These are phyloP conservation scores for Tardiomyces blankii DNA, from an alignment of 1,139 yeast species.

Conservation along the genomic window DNA sequence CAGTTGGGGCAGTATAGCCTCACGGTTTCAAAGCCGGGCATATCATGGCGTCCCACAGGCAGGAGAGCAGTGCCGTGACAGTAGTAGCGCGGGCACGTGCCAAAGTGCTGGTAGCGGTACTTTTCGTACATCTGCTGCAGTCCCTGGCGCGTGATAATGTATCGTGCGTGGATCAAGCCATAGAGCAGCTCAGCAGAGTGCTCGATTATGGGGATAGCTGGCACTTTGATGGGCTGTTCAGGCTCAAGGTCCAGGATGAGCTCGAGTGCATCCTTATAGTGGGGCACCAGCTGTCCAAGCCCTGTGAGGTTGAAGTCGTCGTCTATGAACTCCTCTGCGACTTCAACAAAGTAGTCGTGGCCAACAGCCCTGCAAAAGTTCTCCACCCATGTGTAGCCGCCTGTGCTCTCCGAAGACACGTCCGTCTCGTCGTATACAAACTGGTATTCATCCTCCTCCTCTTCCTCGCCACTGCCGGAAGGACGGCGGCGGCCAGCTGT, in stretches of 20 bases:
- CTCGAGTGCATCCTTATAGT: slow-evolving; percentile 85
- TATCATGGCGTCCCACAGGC: slow-evolving; percentile 87
- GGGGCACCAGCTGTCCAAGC: slow-evolving; percentile 72
- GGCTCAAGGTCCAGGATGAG: slow-evolving; percentile 84
- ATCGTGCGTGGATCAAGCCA: slow-evolving; percentile 91
- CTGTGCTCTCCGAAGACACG: slow-evolving; percentile 3
- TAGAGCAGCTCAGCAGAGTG: slow-evolving; percentile 87
- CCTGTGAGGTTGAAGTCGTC: slow-evolving; percentile 96
- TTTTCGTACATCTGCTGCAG: slow-evolving; percentile 92
- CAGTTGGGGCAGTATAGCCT: slow-evolving; percentile 91
- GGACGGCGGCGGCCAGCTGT: too few relatives aligned
- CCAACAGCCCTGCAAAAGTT: slow-evolving; percentile 82
- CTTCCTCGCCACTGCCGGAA: too few relatives aligned
- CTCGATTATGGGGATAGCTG: slow-evolving; percentile 66
- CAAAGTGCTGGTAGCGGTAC: slow-evolving; percentile 81
- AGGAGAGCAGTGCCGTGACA: slow-evolving; percentile 90
- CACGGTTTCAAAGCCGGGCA: slow-evolving; percentile 87
- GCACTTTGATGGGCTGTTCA: slow-evolving; percentile 44
- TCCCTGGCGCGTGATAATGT: slow-evolving; percentile 81
- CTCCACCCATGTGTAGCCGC: slow-evolving; percentile 52
- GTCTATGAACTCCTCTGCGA: slow-evolving; percentile 84
- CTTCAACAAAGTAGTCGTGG: slow-evolving; percentile 89
- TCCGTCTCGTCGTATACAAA: neutral
- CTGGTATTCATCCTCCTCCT: too few relatives aligned
- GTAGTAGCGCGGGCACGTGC: slow-evolving; percentile 80